phyloP scores from a whole-genome alignment of 2,329 filamentous ascomycete species.

The Colletotrichum zoysiae region DNA sequence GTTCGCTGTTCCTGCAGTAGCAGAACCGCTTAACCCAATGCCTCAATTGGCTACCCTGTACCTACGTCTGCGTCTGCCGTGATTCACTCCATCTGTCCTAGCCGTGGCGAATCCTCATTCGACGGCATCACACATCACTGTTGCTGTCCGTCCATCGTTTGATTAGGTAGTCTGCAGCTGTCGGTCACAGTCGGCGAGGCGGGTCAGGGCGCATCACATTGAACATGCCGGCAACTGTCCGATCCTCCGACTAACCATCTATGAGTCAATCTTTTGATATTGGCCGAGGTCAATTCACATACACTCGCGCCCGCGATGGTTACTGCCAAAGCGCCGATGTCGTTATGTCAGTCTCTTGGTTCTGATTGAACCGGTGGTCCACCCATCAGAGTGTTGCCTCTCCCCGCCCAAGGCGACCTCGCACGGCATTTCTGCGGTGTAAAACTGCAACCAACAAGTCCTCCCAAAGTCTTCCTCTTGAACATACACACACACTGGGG shows the following conservation, averaged over 20 bases:
- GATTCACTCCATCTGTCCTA: slow-evolving; percentile 22
- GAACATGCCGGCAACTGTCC: slow-evolving; percentile 15
- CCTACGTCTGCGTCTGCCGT: slow-evolving; percentile 18
- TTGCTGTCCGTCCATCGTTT: not conserved
- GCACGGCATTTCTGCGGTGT: slow-evolving; percentile 15
- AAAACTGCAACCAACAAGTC: not conserved
- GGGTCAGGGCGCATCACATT: slow-evolving; percentile 11
- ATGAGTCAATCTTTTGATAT: not conserved
- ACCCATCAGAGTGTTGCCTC: not conserved
- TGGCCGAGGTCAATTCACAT: not conserved
- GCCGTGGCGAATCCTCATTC: slow-evolving; percentile 37
- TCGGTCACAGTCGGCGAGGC: slow-evolving; percentile 7
- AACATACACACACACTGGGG: not conserved
- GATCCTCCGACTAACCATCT: not conserved
- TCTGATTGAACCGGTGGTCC: not conserved
- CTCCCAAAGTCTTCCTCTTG: slow-evolving; percentile 4
- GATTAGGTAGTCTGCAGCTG: not conserved
- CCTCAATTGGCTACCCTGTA: slow-evolving; percentile 17
- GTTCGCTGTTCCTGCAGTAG: slow-evolving; percentile 41
- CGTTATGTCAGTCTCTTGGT: not conserved
- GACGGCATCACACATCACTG: slow-evolving; percentile 8
- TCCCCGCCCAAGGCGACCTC: not conserved
- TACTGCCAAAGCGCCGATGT: not conserved
- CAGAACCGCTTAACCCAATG: slow-evolving; percentile 29
- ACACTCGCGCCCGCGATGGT: not conserved